A percentile compares a stretch with the other conserved stretches of the same genome.
Evolutionary conservation across 148 eudicot genomes (phyloP).

Genomic region (Nyssa sinensis): DNA sequence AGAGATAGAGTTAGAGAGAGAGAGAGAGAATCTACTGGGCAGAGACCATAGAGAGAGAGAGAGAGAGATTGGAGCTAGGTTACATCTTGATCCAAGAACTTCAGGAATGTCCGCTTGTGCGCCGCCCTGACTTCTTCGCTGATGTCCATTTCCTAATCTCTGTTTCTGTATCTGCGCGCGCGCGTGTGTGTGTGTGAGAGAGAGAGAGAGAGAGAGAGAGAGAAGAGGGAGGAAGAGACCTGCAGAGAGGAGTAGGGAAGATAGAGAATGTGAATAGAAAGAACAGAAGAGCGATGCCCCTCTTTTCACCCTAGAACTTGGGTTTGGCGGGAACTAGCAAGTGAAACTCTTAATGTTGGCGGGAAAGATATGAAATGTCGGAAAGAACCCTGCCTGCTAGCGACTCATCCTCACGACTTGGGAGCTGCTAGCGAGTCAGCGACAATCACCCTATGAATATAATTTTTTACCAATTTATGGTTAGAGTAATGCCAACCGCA

Average conservation of each 20-base stretch:
- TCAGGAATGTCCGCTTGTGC: conserved; percentile 82
- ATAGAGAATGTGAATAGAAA: neutral
- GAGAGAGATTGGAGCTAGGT: neutral
- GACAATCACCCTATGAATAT: no score
- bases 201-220: conserved; percentile 5
- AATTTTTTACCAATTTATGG: no score
- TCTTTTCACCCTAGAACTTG: neutral
- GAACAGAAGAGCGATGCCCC: neutral
- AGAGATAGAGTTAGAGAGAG: neutral
- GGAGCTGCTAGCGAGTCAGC: no score
- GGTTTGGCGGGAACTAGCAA: conserved; percentile 24
- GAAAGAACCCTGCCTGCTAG: no score
- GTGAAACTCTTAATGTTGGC: neutral
- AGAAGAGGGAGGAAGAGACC: neutral
- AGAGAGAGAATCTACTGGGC: neutral
- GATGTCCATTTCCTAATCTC: conserved; percentile 55
- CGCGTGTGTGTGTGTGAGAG: conserved; percentile 3
- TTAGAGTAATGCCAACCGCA: no score
- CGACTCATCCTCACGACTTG: no score
- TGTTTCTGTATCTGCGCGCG: neutral
- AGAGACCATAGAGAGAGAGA: neutral
- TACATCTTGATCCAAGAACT: conserved; percentile 82
- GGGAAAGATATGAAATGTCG: no score
- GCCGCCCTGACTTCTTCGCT: conserved; percentile 75
- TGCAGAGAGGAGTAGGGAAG: neutral